A percentile compares a stretch with the other conserved stretches of the same genome.
Conservation (phyloP, 2,329 filamentous ascomycete genomes). For the Chrysosporium keratinophilum region DNA sequence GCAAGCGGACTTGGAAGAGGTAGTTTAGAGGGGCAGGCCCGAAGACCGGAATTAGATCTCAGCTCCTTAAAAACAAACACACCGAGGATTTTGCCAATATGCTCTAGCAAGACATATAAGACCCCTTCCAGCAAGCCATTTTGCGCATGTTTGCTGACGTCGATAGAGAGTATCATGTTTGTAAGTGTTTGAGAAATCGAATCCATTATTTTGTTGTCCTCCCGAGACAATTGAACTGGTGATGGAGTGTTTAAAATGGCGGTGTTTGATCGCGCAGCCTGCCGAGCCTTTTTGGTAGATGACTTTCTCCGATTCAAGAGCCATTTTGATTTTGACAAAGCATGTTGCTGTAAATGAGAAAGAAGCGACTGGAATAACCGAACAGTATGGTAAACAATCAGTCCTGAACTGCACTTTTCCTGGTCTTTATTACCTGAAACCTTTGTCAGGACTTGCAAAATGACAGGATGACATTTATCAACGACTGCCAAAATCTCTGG, state of each 20-base stretch:
- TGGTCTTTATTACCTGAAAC: conserved; percentile 17
- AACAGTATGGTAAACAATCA: conserved; percentile 28
- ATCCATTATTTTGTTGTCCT: conserved; percentile 17
- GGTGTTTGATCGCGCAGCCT: conserved; percentile 12
- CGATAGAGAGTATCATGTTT: conserved; percentile 25
- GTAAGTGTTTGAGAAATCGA: conserved; percentile 22
- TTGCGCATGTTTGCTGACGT: conserved; percentile 21
- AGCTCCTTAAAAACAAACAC: conserved; percentile 32
- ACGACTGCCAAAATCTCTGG: conserved; percentile 19
- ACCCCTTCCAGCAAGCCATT: conserved; percentile 34
- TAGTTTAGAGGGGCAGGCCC: conserved; percentile 19
- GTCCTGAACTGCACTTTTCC: conserved; percentile 14
- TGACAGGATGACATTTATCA: conserved; percentile 21
- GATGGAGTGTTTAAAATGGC: conserved; percentile 1
- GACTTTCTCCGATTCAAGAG: conserved; percentile 3
- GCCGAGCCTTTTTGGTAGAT: conserved; percentile 14
- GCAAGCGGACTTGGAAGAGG: conserved; percentile 27
- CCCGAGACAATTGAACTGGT: not conserved
- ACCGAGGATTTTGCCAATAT: conserved; percentile 33
- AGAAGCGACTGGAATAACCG: conserved; percentile 26
- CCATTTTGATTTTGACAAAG: conserved; percentile 16
- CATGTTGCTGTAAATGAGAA: conserved; percentile 22
- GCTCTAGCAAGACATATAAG: conserved; percentile 29
- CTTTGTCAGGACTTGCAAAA: conserved; percentile 24
- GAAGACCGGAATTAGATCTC: conserved; percentile 21